These are phyloP conservation scores for Fusarium penzigii DNA, from an alignment of 2,329 filamentous ascomycete species.

Conservation along the genomic window DNA sequence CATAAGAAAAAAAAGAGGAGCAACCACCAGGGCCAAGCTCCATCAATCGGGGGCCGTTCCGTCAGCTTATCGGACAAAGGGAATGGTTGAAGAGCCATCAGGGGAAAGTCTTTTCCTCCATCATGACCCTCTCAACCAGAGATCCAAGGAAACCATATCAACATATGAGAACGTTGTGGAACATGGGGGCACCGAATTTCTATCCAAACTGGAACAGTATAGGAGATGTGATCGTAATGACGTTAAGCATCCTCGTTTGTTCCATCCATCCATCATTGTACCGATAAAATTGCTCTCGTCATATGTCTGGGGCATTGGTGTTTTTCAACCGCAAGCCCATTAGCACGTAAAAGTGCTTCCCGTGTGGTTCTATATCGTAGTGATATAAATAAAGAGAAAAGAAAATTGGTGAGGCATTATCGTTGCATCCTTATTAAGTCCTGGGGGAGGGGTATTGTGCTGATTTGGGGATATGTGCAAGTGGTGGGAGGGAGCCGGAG, in stretches of 20 bases:
- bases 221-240: background rate
- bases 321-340: background rate
- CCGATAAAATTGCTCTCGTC: background rate
- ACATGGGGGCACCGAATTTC: background rate
- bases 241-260: background rate
- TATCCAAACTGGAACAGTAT: background rate
- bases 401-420: constrained; percentile 9
- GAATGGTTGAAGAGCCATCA: background rate
- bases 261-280: background rate
- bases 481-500: constrained; percentile 3
- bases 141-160: background rate
- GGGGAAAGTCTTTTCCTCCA: background rate
- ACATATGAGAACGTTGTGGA: background rate
- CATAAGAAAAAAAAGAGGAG: constrained; percentile 4
- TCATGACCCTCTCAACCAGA: background rate
- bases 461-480: constrained; percentile 7
- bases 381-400: constrained; percentile 3
- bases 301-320: background rate
- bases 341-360: constrained; percentile 5
- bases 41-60: constrained; percentile 3
- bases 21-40: constrained; percentile 19
- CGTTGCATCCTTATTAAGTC: constrained; percentile 11
- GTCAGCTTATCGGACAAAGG: background rate
- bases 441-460: constrained; percentile 12
- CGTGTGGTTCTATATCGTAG: constrained; percentile 4